These are phyloP conservation scores for Bassia scoparia DNA, from an alignment of 148 eudicot genomes.

Conservation along the genomic window DNA sequence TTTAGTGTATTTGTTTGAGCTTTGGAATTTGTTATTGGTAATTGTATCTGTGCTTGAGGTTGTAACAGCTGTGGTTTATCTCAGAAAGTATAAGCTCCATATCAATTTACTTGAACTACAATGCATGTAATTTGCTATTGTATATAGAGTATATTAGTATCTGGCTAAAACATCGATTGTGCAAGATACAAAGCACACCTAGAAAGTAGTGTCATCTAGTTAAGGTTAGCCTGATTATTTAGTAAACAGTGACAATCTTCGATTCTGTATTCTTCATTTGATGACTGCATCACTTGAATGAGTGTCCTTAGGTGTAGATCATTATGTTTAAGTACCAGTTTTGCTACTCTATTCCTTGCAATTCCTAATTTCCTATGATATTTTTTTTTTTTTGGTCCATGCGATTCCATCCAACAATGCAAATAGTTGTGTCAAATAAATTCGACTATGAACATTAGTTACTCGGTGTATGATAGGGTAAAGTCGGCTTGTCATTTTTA, in stretches of 20 bases:
- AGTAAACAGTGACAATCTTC: not conserved
- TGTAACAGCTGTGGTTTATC: not conserved
- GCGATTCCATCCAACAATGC: too few species aligned
- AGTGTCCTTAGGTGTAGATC: not conserved
- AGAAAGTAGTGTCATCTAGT: not conserved
- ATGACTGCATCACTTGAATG: not conserved
- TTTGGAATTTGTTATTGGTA: not conserved
- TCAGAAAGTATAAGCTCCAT: too few species aligned
- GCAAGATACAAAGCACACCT: not conserved
- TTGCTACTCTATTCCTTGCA: not conserved
- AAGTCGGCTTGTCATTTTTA: too few species aligned
- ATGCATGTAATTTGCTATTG: not conserved
- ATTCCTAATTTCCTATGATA: not conserved
- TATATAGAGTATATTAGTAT: not conserved
- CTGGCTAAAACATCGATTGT: not conserved
- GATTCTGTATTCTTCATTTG: not conserved
- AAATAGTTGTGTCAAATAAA: too few species aligned
- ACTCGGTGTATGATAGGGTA: too few species aligned
- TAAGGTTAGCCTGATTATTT: not conserved
- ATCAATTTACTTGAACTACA: too few species aligned
- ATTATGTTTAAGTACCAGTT: not conserved
- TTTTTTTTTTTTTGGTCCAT: too few species aligned
- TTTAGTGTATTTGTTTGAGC: not conserved
- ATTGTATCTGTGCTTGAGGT: not conserved
- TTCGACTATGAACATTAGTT: too few species aligned